A percentile compares a stretch with the other conserved stretches of the same genome.
Conservation (phyloP, 176 grass and related monocot species). For the Hordeum vulgare region MorexV3_pseudomolecules_assembly NC_058519.1:275572601-275573100, state of each 20-base stretch:
- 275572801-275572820: not conserved
- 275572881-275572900: conserved; percentile 30
- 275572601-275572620: too few relatives aligned
- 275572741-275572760: not conserved
- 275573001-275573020: not conserved
- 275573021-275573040: too few relatives aligned
- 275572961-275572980: not conserved
- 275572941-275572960: not conserved
- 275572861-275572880: conserved; percentile 37
- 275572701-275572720: not conserved
- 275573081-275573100: too few relatives aligned
- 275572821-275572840: conserved; percentile 17
- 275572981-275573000: not conserved
- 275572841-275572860: conserved; percentile 33
- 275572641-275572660: not conserved
- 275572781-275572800: not conserved
- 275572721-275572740: not conserved
- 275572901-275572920: not conserved
- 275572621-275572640: too few relatives aligned
- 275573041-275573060: too few relatives aligned
- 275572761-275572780: not conserved
- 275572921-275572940: not conserved
- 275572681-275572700: not conserved
- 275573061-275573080: too few relatives aligned
- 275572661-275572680: not conserved